These are phyloP conservation scores for Trametes elegans DNA, from an alignment of 768 basidiomycete genomes.

Conservation along the genomic window DNA sequence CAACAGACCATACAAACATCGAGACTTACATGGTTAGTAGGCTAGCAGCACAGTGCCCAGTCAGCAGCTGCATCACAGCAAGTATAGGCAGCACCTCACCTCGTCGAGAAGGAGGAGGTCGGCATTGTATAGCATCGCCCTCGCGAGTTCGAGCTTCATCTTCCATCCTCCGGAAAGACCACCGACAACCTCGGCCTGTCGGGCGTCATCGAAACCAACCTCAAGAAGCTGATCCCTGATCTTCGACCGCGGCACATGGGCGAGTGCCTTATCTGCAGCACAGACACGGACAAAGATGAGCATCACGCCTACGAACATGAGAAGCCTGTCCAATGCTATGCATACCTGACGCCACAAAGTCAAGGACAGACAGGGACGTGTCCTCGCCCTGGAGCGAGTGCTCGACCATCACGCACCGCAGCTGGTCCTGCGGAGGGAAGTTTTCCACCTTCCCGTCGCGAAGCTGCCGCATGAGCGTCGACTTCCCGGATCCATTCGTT, in stretches of 20 bases:
- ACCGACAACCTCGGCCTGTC: conserved; percentile 83
- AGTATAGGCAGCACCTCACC: conserved; percentile 36
- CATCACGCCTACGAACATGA: background rate
- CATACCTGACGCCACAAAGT: conserved; percentile 86
- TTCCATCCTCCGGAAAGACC: conserved; percentile 98
- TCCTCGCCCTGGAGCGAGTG: conserved; percentile 96
- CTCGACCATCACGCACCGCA: conserved; percentile 95
- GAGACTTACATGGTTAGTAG: conserved; percentile 82
- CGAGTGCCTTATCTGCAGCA: conserved; percentile 63
- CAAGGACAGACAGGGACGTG: conserved; percentile 72
- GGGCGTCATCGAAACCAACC: conserved; percentile 87
- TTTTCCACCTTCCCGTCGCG: conserved; percentile 95
- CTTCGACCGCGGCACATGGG: conserved; percentile 58
- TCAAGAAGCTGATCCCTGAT: conserved; percentile 78
- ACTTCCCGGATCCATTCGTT: conserved; percentile 95
- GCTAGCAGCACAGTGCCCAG: conserved; percentile 41
- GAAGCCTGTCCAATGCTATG: conserved; percentile 6
- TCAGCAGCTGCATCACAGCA: conserved; percentile 15
- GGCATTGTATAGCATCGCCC: conserved; percentile 96
- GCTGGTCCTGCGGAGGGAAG: conserved; percentile 84
- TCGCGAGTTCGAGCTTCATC: conserved; percentile 95
- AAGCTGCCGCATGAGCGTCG: conserved; percentile 93
- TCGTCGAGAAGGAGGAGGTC: conserved; percentile 85
- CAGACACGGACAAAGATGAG: background rate
- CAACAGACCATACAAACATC: conserved; percentile 20